These are phyloP conservation scores for Halophytophthora polymorphica DNA, from an alignment of 352 stramenopile genomes.

Conservation along the genomic window DNA sequence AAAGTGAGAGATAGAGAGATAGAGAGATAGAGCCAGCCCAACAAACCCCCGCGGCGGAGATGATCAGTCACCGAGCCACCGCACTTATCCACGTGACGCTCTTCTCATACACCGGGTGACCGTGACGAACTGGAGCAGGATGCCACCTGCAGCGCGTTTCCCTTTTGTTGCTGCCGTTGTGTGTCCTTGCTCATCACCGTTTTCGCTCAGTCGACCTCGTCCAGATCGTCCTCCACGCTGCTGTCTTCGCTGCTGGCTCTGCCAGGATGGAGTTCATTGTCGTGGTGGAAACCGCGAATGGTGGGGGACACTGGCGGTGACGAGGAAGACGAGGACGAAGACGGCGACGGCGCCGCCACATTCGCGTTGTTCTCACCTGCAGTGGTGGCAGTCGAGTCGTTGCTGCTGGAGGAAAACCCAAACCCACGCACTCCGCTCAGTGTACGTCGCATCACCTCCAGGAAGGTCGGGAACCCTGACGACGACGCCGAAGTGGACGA, in stretches of 20 bases:
- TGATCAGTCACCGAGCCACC: too few species aligned
- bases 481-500: constrained; percentile 31
- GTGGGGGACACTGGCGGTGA: too few species aligned
- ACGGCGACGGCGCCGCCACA: too few species aligned
- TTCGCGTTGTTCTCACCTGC: constrained; percentile 7
- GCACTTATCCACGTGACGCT: too few species aligned
- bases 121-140: too few species aligned
- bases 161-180: neutral
- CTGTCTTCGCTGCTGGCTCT: constrained; percentile 26
- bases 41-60: too few species aligned
- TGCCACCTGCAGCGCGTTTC: too few species aligned
- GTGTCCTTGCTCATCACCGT: neutral
- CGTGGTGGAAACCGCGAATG: constrained; percentile 17
- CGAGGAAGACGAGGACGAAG: too few species aligned
- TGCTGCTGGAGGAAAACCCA: constrained; percentile 21
- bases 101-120: too few species aligned
- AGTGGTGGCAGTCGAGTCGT: constrained; percentile 11
- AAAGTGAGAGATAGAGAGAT: too few species aligned
- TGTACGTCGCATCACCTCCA: constrained; percentile 50
- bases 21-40: too few species aligned
- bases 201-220: constrained; percentile 58
- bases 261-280: constrained; percentile 3
- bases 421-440: constrained; percentile 40
- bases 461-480: constrained; percentile 35
- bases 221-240: constrained; percentile 59